These are phyloP conservation scores for Hebeloma cylindrosporum DNA, from an alignment of 768 basidiomycete genomes.

Conservation along the genomic window DNA sequence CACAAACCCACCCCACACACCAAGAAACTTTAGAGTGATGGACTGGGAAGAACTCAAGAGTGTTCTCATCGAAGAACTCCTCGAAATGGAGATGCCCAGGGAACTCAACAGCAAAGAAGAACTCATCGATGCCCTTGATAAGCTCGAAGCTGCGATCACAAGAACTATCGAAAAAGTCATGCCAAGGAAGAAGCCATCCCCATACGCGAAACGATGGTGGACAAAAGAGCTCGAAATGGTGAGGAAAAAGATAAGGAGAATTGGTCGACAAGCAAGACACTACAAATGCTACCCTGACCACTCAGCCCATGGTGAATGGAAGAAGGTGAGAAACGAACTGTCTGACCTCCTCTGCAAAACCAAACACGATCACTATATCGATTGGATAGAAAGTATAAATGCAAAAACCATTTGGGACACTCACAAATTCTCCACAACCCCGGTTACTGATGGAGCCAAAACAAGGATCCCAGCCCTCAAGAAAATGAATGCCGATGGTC, in stretches of 20 bases:
- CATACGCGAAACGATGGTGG: conserved; percentile 23
- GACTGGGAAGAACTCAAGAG: conserved; percentile 33
- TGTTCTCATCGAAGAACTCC: conserved; percentile 11
- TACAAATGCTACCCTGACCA: conserved; percentile 24
- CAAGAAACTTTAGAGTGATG: conserved; percentile 25
- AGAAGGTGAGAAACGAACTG: conserved; percentile 16
- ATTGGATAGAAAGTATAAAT: conserved; percentile 26
- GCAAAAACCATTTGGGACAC: conserved; percentile 23
- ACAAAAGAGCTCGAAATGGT: conserved; percentile 23
- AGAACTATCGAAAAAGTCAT: conserved; percentile 1
- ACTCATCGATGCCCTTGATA: conserved; percentile 1
- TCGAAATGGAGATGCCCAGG: background rate
- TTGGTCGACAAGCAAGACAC: conserved; percentile 7
- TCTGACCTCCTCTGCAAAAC: conserved; percentile 14
- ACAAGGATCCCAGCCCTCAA: conserved; percentile 27
- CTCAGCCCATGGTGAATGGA: conserved; percentile 21
- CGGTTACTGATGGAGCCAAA: conserved; percentile 25
- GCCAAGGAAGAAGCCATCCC: conserved; percentile 1
- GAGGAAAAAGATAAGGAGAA: conserved; percentile 14
- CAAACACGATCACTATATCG: conserved; percentile 27
- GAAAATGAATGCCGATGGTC: background rate
- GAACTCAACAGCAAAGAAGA: conserved; percentile 3
- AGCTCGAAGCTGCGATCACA: background rate
- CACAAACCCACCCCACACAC: background rate
- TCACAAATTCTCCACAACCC: conserved; percentile 20